phyloP scores from a whole-genome alignment of 2,329 filamentous ascomycete species.

The Phyllosticta paracitricarpa region DNA sequence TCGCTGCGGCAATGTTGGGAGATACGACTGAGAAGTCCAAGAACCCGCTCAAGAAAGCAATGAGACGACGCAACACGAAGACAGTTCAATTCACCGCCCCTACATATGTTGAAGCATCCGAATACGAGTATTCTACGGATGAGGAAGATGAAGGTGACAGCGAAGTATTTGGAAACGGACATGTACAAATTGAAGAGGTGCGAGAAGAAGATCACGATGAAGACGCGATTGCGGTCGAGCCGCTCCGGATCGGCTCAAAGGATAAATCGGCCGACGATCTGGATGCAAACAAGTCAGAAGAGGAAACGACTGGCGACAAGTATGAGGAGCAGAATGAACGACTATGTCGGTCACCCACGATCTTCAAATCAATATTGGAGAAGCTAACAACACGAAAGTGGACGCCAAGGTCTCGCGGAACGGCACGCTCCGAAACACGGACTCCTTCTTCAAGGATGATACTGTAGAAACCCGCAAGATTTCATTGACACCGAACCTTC shows the following conservation, averaged over 20 bases:
- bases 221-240: constrained; percentile 21
- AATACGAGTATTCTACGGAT: constrained; percentile 73
- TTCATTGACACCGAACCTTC: constrained; percentile 81
- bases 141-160: constrained; percentile 45
- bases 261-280: constrained; percentile 15
- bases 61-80: constrained; percentile 72
- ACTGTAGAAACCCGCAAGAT: constrained; percentile 95
- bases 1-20: constrained; percentile 61
- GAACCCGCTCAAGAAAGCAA: constrained; percentile 72
- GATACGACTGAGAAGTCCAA: constrained; percentile 71
- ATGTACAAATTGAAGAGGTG: constrained; percentile 22
- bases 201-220: constrained; percentile 27
- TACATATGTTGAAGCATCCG: constrained; percentile 80
- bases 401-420: constrained; percentile 53
- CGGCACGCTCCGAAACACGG: constrained; percentile 79
- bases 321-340: constrained; percentile 51
- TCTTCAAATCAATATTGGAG: background rate
- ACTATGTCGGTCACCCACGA: constrained; percentile 34
- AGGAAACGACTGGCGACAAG: constrained; percentile 30
- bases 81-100: constrained; percentile 77
- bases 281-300: constrained; percentile 27
- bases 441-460: constrained; percentile 97
- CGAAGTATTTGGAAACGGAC: constrained; percentile 26
- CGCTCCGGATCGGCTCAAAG: constrained; percentile 26
- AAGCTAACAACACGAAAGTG: constrained; percentile 12